Evolutionary conservation across 2,329 filamentous ascomycete genomes (phyloP).

Genomic region (Zymoseptoria brevis): DNA sequence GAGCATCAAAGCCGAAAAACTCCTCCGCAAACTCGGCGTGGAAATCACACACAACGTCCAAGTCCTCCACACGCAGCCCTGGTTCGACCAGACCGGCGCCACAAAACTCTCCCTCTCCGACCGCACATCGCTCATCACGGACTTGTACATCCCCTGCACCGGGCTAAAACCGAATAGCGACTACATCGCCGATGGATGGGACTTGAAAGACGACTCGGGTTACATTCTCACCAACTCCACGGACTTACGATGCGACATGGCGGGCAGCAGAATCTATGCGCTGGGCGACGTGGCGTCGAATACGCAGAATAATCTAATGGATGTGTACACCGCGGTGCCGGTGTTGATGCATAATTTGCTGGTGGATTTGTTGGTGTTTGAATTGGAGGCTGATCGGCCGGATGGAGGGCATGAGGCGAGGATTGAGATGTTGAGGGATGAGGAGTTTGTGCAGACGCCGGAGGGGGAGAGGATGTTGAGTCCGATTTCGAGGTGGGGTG

Average conservation of each 20-base stretch:
- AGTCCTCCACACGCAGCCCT: slow-evolving; percentile 15
- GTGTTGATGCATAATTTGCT: slow-evolving; percentile 29
- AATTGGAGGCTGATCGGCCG: slow-evolving; percentile 21
- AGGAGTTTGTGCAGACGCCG: slow-evolving; percentile 9
- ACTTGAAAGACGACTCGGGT: slow-evolving; percentile 22
- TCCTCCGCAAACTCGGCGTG: slow-evolving; percentile 27
- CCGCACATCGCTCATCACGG: slow-evolving; percentile 25
- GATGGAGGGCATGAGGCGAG: slow-evolving; percentile 21
- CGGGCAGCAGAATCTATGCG: slow-evolving; percentile 28
- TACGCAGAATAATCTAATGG: slow-evolving; percentile 26
- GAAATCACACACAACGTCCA: slow-evolving; percentile 25
- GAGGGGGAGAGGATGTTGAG: slow-evolving; percentile 18
- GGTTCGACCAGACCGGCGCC: slow-evolving; percentile 18
- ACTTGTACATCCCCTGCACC: slow-evolving; percentile 32
- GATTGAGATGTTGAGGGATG: slow-evolving; percentile 21
- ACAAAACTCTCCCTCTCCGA: slow-evolving; percentile 23
- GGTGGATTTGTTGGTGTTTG: slow-evolving; percentile 27
- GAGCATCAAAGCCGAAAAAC: slow-evolving; percentile 26
- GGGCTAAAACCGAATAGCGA: slow-evolving; percentile 28
- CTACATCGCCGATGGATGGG: slow-evolving; percentile 19
- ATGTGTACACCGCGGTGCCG: slow-evolving; percentile 31
- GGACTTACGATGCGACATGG: slow-evolving; percentile 26
- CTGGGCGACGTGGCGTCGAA: slow-evolving; percentile 31
- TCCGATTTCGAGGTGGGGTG: slow-evolving; percentile 27
- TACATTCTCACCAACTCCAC: slow-evolving; percentile 22